These are phyloP conservation scores for Fusarium zealandicum DNA, from an alignment of 2,329 filamentous ascomycete genomes.

Conservation along the genomic window DNA sequence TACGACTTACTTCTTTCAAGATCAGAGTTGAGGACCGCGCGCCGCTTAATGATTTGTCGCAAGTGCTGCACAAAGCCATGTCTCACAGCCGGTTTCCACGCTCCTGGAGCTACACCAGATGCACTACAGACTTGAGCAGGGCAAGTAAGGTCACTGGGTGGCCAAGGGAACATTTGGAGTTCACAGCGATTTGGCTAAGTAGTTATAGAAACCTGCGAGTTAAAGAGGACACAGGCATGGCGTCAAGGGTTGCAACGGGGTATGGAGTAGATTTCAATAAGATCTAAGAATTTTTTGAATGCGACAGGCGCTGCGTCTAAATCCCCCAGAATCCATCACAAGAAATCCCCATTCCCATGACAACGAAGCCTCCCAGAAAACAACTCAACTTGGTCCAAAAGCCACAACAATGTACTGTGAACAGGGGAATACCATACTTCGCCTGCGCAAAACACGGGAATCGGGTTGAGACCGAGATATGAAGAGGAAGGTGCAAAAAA, in stretches of 20 bases:
- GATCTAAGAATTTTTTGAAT: conserved; percentile 47
- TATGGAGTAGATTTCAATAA: conserved; percentile 41
- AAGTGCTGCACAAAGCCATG: conserved; percentile 3
- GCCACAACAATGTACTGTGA: conserved; percentile 37
- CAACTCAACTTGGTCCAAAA: conserved; percentile 35
- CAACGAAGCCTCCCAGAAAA: conserved; percentile 38
- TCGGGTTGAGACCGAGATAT: conserved; percentile 31
- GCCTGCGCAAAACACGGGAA: conserved; percentile 41
- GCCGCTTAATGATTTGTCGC: background rate
- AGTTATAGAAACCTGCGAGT: background rate
- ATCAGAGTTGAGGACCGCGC: background rate
- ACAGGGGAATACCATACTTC: conserved; percentile 43
- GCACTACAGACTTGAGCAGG: conserved; percentile 2
- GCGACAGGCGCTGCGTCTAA: conserved; percentile 45
- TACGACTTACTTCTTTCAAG: background rate
- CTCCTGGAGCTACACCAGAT: conserved; percentile 2
- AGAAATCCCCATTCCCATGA: conserved; percentile 37
- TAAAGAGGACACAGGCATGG: conserved; percentile 13
- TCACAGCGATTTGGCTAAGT: conserved; percentile 12
- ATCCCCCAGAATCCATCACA: conserved; percentile 36
- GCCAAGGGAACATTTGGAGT: conserved; percentile 3
- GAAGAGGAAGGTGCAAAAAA: conserved; percentile 30
- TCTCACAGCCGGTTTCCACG: conserved; percentile 1
- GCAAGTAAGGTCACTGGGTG: conserved; percentile 1
- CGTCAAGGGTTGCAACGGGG: conserved; percentile 26